Percentiles rank a stretch among this genome's conserved stretches.
Evolutionary conservation across 2,329 filamentous ascomycete species (phyloP).

Genomic region (Aspergillus vadensis): DNA sequence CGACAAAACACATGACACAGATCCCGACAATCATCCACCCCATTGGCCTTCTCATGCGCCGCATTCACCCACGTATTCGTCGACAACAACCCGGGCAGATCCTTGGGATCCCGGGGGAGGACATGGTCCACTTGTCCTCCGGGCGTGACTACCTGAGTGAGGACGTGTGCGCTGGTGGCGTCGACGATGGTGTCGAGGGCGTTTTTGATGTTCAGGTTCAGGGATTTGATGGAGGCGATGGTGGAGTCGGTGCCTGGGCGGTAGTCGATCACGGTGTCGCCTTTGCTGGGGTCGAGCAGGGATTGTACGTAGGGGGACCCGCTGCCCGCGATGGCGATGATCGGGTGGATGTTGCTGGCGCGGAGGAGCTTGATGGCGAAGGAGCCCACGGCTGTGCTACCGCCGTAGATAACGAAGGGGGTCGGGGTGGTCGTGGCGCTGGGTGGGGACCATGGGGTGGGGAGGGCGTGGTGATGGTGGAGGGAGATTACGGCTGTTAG

Average conservation of each 20-base stretch:
- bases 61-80: constrained; percentile 10
- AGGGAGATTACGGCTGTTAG: constrained; percentile 58
- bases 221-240: constrained; percentile 45
- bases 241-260: constrained; percentile 58
- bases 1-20: constrained; percentile 49
- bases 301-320: constrained; percentile 54
- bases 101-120: constrained; percentile 3
- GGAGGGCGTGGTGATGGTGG: constrained; percentile 51
- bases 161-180: not conserved
- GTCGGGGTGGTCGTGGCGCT: constrained; percentile 24
- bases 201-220: not conserved
- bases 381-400: constrained; percentile 58
- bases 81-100: constrained; percentile 10
- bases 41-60: constrained; percentile 8
- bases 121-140: constrained; percentile 20
- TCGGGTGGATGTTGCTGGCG: constrained; percentile 60
- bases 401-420: constrained; percentile 53
- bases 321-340: constrained; percentile 62
- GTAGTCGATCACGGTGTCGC: constrained; percentile 64
- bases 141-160: constrained; percentile 6
- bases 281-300: constrained; percentile 56
- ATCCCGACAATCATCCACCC: constrained; percentile 14
- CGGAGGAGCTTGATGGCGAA: constrained; percentile 61
- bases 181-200: constrained; percentile 15
- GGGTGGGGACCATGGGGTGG: constrained; percentile 51